Percentiles rank a stretch among this genome's conserved stretches.
phyloP scores from a whole-genome alignment of 805 yeast species.

The Tetrapisispora iriomotensis region DNA sequence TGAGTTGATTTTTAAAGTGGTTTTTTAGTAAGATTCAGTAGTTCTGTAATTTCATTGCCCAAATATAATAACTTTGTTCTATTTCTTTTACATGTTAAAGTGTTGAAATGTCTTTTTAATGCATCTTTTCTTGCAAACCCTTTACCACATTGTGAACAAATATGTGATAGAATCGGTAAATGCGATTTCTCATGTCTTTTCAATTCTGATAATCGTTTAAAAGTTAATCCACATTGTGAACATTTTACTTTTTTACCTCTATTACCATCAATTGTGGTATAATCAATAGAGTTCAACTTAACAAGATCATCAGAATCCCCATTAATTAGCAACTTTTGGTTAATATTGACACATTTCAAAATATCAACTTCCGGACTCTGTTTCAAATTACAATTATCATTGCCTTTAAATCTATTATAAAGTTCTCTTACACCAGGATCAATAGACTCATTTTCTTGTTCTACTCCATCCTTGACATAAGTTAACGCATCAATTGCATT shows the following conservation, averaged over 20 bases:
- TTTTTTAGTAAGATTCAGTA: not conserved
- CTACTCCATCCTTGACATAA: constrained; percentile 8
- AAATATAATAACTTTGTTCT: constrained; percentile 39
- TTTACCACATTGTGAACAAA: constrained; percentile 65
- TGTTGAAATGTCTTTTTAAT: constrained; percentile 61
- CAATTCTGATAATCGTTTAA: constrained; percentile 56
- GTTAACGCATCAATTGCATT: constrained; percentile 22
- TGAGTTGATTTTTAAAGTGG: not conserved
- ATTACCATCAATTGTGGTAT: not conserved
- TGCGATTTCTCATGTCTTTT: constrained; percentile 70
- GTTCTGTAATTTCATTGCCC: constrained; percentile 8
- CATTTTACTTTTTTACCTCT: constrained; percentile 31
- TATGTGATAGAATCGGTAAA: constrained; percentile 57
- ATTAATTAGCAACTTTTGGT: too few species aligned
- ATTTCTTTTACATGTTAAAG: constrained; percentile 65
- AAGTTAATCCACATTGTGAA: constrained; percentile 46
- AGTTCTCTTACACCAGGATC: constrained; percentile 15
- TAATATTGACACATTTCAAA: too few species aligned
- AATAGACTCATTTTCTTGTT: constrained; percentile 6
- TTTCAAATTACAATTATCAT: not conserved
- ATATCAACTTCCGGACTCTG: too few species aligned
- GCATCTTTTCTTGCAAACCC: constrained; percentile 82
- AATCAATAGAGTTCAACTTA: too few species aligned
- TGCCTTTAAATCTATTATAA: constrained; percentile 6
- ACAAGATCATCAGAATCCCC: too few species aligned